A percentile compares a stretch with the other conserved stretches of the same genome.
phyloP scores from a whole-genome alignment of 129 eudicot species.

The Erigeron canadensis region DNA sequence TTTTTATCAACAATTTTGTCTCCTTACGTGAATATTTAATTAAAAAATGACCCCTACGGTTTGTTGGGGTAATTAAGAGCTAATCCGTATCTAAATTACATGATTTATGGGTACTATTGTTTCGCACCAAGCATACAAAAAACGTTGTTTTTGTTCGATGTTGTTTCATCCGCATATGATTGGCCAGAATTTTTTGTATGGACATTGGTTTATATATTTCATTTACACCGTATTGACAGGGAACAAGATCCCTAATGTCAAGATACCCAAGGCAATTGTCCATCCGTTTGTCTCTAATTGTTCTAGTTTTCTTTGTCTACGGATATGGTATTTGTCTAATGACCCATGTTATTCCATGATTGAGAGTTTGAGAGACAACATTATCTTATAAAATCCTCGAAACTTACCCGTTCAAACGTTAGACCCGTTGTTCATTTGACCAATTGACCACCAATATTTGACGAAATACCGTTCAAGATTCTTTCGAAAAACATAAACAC shows the following conservation, averaged over 20 bases:
- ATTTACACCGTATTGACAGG: conserved; percentile 28
- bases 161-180: conserved; percentile 29
- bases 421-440: conserved; percentile 32
- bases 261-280: conserved; percentile 40
- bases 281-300: conserved; percentile 35
- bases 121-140: conserved; percentile 22
- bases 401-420: conserved; percentile 36
- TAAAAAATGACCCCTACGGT: not conserved
- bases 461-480: conserved; percentile 22
- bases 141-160: conserved; percentile 22
- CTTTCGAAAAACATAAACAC: conserved; percentile 10
- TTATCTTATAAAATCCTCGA: conserved; percentile 30
- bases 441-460: conserved; percentile 26
- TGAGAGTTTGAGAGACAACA: conserved; percentile 43
- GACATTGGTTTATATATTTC: conserved; percentile 18
- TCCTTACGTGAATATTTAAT: no score
- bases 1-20: no score
- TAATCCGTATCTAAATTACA: conserved; percentile 26
- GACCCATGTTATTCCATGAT: conserved; percentile 43
- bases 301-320: conserved; percentile 20
- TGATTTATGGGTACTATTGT: conserved; percentile 35
- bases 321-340: conserved; percentile 29
- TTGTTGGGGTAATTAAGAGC: not conserved
- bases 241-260: conserved; percentile 44
- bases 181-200: conserved; percentile 24